These are phyloP conservation scores for Raffaelea albimanens DNA, from an alignment of 2,329 filamentous ascomycete species.

Conservation along the genomic window DNA sequence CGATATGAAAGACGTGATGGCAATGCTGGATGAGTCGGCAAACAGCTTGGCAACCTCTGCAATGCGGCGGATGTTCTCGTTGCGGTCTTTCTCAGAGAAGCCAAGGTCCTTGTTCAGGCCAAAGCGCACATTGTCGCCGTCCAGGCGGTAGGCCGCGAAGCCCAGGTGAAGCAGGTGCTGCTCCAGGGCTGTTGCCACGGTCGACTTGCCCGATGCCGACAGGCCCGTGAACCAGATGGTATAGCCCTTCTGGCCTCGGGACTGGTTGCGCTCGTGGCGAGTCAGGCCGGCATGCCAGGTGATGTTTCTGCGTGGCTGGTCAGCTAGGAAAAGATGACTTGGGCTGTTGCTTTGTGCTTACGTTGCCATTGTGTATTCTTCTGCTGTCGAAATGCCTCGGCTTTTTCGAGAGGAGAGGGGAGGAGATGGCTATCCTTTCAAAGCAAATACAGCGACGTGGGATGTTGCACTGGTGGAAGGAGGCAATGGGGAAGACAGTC, in stretches of 20 bases:
- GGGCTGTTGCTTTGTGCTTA: not conserved
- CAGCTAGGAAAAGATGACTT: no score
- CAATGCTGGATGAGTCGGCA: conserved; percentile 77
- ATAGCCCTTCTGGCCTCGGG: conserved; percentile 77
- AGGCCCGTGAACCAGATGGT: conserved; percentile 98
- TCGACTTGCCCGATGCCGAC: conserved; percentile 93
- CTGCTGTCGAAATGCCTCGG: no score
- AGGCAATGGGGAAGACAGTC: no score
- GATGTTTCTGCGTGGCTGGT: conserved; percentile 56
- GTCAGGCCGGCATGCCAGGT: conserved; percentile 81
- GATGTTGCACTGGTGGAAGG: no score
- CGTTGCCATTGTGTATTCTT: conserved; percentile 5
- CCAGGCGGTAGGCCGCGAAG: conserved; percentile 79
- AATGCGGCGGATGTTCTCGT: conserved; percentile 96
- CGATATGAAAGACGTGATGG: conserved; percentile 94
- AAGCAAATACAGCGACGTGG: no score
- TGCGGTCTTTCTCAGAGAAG: conserved; percentile 85
- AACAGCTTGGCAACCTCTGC: conserved; percentile 94
- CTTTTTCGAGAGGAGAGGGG: no score
- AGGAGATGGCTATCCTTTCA: no score
- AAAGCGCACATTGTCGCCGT: conserved; percentile 97
- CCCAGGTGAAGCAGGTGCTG: conserved; percentile 87
- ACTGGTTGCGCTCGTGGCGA: conserved; percentile 62
- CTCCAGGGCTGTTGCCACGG: conserved; percentile 91
- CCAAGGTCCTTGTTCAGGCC: conserved; percentile 96